Conservation (phyloP, 75 land plant genomes). For the Selaginella tamariscina region DNA sequence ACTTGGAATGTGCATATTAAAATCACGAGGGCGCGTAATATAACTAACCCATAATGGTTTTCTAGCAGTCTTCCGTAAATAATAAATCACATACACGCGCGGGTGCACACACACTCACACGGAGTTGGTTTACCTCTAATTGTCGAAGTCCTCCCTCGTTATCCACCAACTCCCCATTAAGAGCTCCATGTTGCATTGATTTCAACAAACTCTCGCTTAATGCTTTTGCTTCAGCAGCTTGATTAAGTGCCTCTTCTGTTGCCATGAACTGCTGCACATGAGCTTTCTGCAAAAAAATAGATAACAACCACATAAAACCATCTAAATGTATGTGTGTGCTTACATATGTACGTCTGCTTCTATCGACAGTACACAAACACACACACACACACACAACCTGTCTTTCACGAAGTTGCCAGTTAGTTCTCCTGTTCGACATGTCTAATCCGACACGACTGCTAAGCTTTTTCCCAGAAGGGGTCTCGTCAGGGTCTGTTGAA, state of each 20-base stretch:
- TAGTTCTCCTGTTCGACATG: background rate
- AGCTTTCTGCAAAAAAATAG: conserved; percentile 56
- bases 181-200: conserved; percentile 49
- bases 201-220: conserved; percentile 52
- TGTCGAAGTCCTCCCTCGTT: conserved; percentile 59
- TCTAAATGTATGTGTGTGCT: too few species aligned
- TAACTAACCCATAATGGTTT: too few species aligned
- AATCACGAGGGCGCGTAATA: too few species aligned
- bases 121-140: conserved; percentile 51
- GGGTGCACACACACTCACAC: too few species aligned
- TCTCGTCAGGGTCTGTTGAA: background rate
- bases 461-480: background rate
- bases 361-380: too few species aligned
- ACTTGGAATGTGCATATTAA: too few species aligned
- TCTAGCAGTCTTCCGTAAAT: too few species aligned
- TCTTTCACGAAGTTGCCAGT: background rate
- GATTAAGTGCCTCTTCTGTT: conserved; percentile 90
- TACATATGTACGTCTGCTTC: too few species aligned
- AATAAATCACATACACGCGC: too few species aligned
- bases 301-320: too few species aligned
- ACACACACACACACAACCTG: too few species aligned
- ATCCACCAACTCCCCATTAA: conserved; percentile 37
- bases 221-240: conserved; percentile 76
- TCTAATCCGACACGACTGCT: conserved; percentile 4
- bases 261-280: conserved; percentile 99